Conservation (phyloP, 768 basidiomycete genomes). For the Agaricus sinodeliciosus region DNA sequence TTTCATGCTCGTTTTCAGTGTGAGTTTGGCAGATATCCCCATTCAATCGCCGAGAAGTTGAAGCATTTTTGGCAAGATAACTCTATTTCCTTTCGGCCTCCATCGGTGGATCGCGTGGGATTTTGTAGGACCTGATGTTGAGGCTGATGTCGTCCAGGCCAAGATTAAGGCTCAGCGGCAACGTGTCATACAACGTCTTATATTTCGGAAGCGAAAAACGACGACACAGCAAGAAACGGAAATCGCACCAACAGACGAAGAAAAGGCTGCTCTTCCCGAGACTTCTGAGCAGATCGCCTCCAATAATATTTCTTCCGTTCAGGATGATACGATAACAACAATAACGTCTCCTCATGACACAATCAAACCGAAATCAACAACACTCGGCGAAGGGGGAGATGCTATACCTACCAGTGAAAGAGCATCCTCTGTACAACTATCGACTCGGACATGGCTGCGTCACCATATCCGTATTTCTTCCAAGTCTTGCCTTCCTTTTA, state of each 20-base stretch:
- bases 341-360: constrained; percentile 1
- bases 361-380: neutral
- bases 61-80: constrained; percentile 31
- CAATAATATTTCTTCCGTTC: constrained; percentile 18
- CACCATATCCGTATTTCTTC: neutral
- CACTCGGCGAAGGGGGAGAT: neutral
- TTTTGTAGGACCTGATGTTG: constrained; percentile 57
- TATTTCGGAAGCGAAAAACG: neutral
- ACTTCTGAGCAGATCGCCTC: neutral
- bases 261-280: neutral
- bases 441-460: neutral
- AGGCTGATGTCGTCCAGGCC: constrained; percentile 48
- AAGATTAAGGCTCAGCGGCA: constrained; percentile 32
- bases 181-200: constrained; percentile 10
- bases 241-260: neutral
- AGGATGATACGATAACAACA: constrained; percentile 18
- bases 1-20: constrained; percentile 54
- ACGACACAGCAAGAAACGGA: constrained; percentile 3
- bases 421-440: neutral
- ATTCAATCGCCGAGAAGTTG: no score
- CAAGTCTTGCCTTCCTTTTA: constrained; percentile 14
- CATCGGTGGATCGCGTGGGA: constrained; percentile 51
- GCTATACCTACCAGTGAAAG: neutral
- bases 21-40: constrained; percentile 20
- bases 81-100: constrained; percentile 60